phyloP scores from a whole-genome alignment of 768 basidiomycete species.

The Crucibulum laeve region DNA sequence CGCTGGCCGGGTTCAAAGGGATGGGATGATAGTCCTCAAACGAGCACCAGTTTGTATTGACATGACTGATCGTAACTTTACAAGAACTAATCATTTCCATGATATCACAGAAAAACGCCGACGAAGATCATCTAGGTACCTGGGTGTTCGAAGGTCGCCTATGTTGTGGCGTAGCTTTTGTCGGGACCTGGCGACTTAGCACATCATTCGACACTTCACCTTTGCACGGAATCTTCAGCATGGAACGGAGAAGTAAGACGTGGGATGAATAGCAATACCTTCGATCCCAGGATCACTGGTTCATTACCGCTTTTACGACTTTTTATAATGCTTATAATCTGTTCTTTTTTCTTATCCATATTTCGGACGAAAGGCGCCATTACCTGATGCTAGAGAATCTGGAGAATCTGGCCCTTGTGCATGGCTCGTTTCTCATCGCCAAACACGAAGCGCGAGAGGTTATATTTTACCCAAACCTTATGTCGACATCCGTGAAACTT shows the following conservation, averaged over 20 bases:
- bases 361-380: not conserved
- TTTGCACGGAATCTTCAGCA: conserved; percentile 53
- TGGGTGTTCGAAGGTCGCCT: conserved; percentile 60
- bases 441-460: not conserved
- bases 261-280: not conserved
- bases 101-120: conserved; percentile 33
- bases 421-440: not conserved
- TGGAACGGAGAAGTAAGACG: conserved; percentile 31
- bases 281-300: not conserved
- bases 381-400: not conserved
- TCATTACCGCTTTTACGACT: not conserved
- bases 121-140: conserved; percentile 35
- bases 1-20: conserved; percentile 51
- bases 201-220: conserved; percentile 22
- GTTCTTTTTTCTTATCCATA: not conserved
- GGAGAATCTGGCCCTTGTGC: not conserved
- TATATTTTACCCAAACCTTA: not conserved
- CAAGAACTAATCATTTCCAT: conserved; percentile 1
- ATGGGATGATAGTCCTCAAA: conserved; percentile 58
- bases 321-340: not conserved
- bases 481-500: not conserved
- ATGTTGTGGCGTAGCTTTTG: conserved; percentile 40
- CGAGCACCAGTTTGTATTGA: conserved; percentile 50
- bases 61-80: not conserved
- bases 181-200: conserved; percentile 50